Evolutionary conservation across 1,139 yeast genomes (phyloP).

Genomic region (Pneumocystis wakefieldiae): DNA sequence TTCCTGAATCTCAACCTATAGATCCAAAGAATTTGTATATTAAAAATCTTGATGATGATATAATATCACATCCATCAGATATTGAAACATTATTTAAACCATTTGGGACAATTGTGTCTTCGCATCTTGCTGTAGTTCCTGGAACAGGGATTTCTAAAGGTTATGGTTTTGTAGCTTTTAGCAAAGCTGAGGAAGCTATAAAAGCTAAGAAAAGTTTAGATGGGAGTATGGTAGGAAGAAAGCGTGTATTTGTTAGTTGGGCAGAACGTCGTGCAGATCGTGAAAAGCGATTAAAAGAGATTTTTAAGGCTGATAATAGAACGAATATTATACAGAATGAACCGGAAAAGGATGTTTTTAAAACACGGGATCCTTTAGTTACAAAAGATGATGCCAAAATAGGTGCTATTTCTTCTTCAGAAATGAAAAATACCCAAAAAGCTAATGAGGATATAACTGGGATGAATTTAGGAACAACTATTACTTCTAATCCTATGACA

Average conservation of each 20-base stretch:
- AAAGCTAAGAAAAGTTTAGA: slow-evolving; percentile 10
- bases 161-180: slow-evolving; percentile 57
- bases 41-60: slow-evolving; percentile 12
- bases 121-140: slow-evolving; percentile 9
- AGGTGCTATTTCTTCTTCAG: background rate
- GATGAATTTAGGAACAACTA: too few species aligned
- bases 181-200: slow-evolving; percentile 36
- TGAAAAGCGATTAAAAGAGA: slow-evolving; percentile 2
- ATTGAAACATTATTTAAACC: slow-evolving; percentile 9
- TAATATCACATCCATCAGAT: slow-evolving; percentile 7
- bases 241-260: slow-evolving; percentile 11
- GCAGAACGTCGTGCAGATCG: slow-evolving; percentile 12
- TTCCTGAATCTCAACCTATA: slow-evolving; percentile 3
- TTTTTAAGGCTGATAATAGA: slow-evolving; percentile 4
- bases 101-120: slow-evolving; percentile 10
- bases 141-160: slow-evolving; percentile 26
- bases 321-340: background rate
- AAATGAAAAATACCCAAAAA: background rate
- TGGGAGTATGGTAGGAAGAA: slow-evolving; percentile 12
- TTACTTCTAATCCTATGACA: background rate
- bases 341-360: background rate
- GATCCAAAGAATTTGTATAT: slow-evolving; percentile 13
- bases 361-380: background rate
- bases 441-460: background rate
- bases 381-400: background rate